A percentile compares a stretch with the other conserved stretches of the same genome.
Conservation (phyloP, 257 asterid genomes). For the Anisodus tanguticus region DNA sequence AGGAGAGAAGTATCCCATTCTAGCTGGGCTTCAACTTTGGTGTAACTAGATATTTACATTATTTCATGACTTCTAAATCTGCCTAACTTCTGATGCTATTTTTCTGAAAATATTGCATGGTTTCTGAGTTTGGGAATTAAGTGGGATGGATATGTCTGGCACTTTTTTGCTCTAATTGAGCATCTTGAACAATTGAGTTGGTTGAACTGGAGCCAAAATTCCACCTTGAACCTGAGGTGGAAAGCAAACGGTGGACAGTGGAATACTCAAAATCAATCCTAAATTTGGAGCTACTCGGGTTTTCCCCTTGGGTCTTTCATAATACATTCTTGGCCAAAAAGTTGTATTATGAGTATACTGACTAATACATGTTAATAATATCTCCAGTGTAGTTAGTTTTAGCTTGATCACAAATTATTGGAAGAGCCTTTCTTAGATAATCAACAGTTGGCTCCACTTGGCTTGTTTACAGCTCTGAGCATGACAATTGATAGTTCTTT, state of each 20-base stretch:
- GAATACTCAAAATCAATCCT: neutral
- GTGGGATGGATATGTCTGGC: neutral
- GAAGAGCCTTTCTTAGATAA: neutral
- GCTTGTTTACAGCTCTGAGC: neutral
- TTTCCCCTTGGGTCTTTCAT: neutral
- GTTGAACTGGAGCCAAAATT: neutral
- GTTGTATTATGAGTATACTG: neutral
- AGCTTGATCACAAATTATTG: neutral
- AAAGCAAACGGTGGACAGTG: neutral
- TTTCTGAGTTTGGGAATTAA: neutral
- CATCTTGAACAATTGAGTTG: slow-evolving; percentile 7
- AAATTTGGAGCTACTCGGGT: neutral
- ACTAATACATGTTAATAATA: neutral
- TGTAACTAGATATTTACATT: neutral
- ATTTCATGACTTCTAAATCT: neutral
- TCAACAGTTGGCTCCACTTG: neutral
- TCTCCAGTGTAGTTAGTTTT: neutral
- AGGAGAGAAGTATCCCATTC: slow-evolving; percentile 17
- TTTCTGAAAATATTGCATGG: neutral
- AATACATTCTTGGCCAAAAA: neutral
- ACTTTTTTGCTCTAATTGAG: neutral
- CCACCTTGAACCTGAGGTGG: neutral
- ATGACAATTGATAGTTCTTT: slow-evolving; percentile 10
- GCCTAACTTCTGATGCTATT: neutral
- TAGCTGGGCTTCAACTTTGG: neutral